Evolutionary conservation across 495 filamentous ascomycete species (phyloP), one percentile per base, ranked within the genome.

Genomic region (Extremus antarcticus): DNA sequence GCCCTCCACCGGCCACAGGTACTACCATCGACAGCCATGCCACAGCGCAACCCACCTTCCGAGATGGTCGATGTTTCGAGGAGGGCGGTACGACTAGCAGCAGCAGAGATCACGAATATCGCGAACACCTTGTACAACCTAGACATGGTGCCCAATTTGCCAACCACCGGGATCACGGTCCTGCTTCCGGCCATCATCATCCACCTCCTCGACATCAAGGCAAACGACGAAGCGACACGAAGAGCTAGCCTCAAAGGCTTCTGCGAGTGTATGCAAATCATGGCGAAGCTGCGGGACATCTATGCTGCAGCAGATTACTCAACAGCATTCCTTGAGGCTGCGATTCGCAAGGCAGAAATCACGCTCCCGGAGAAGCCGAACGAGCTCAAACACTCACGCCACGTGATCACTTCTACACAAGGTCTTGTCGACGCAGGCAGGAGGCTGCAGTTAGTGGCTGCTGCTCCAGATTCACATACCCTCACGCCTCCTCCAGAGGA

Each of bases 101-200:
- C 89, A 13, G 73, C 78, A 45, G 85, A 89, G 63, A 91, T 90
- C 63, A 94, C 87, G 8, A 75, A 74, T 43, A 87, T 94, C 63
- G 86, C 84, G 9, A 77, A 81, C 50, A 79, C 86, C 47, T 73
- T 95, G 10, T 84, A 86, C 58, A 71, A 73, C 25, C 71, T 82
- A 25, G 74, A 82, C 56, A 73, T 95, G 2, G 87, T 86, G 40
- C 79, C 75, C 32, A 94, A 80, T 65, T 81, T 94, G 17, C 88
- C 89, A 10, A 92, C 89, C 0, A 88, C 87, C 0, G 88, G 88
- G 40, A 87, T 94, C 20, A 95, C 89, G 0, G 88, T 94, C 10
- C 79, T 94, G 11, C 79, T 94, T 3, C 89, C 89, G 1, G 88
- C 89, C 13, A 87, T 94, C 67, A 94, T 94, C 58, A 90, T 94